A percentile compares a stretch with the other conserved stretches of the same genome.
These are phyloP conservation scores for Botrytis pseudocinerea DNA, from an alignment of 2,329 filamentous ascomycete species.

Conservation along the genomic window DNA sequence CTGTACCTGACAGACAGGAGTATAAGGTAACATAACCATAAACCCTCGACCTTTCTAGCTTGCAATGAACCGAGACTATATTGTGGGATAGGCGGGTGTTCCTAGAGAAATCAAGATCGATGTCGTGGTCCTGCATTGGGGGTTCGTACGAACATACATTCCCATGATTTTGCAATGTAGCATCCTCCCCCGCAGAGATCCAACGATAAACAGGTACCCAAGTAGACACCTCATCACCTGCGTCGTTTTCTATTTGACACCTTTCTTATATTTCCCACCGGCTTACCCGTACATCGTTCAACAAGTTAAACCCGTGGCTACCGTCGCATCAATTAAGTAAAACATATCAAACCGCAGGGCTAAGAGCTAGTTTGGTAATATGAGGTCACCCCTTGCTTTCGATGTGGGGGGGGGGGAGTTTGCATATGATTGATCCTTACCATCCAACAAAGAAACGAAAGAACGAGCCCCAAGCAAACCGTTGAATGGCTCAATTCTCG, in stretches of 20 bases:
- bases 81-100: background rate
- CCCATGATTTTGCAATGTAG: background rate
- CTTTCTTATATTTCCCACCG: background rate
- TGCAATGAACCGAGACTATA: too few species aligned
- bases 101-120: background rate
- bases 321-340: background rate
- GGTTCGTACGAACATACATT: background rate
- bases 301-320: background rate
- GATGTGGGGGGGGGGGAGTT: constrained; percentile 3
- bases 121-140: background rate
- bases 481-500: background rate
- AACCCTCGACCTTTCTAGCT: background rate
- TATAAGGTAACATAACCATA: background rate
- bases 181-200: background rate
- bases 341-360: constrained; percentile 3
- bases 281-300: background rate
- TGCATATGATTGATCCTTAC: constrained; percentile 13
- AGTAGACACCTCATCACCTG: background rate
- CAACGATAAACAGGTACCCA: background rate
- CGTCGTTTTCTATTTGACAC: background rate
- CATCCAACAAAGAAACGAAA: constrained; percentile 17
- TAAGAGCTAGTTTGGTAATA: constrained; percentile 22
- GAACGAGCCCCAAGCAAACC: constrained; percentile 8
- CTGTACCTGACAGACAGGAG: background rate
- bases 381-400: constrained; percentile 21